phyloP scores from a whole-genome alignment of 371 early-diverging fungal species.

The Syncephalis plumigaleata region DNA sequence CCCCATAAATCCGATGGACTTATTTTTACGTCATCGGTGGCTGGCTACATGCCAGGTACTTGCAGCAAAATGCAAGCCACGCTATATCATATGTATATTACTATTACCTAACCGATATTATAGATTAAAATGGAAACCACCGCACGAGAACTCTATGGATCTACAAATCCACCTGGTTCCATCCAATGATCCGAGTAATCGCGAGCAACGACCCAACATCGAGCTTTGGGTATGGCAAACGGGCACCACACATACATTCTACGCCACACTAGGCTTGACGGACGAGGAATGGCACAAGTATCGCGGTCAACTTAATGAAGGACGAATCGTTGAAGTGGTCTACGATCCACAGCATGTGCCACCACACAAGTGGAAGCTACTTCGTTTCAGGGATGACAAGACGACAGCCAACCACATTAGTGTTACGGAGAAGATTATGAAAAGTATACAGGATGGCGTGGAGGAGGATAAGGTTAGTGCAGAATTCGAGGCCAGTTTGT shows the following conservation, averaged over 20 bases:
- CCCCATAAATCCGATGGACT: slow-evolving; percentile 92
- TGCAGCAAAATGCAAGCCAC: slow-evolving; percentile 57
- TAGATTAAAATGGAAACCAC: slow-evolving; percentile 98
- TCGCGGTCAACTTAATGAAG: slow-evolving; percentile 17
- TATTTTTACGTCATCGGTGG: slow-evolving; percentile 84
- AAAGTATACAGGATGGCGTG: slow-evolving; percentile 64
- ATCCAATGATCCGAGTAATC: slow-evolving; percentile 12
- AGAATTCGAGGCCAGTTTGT: too few species aligned
- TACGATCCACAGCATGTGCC: slow-evolving; percentile 29
- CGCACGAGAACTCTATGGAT: slow-evolving; percentile 94
- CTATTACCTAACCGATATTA: not conserved
- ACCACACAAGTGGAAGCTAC: slow-evolving; percentile 49
- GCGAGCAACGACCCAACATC: slow-evolving; percentile 22
- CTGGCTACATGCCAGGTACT: slow-evolving; percentile 74
- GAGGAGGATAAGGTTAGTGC: slow-evolving; percentile 37
- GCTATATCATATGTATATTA: not conserved
- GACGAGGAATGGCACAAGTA: slow-evolving; percentile 28
- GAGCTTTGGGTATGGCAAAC: slow-evolving; percentile 39
- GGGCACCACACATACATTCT: slow-evolving; percentile 23
- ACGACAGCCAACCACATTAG: slow-evolving; percentile 54
- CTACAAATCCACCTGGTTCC: slow-evolving; percentile 41
- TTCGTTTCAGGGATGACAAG: slow-evolving; percentile 81
- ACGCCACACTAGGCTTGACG: slow-evolving; percentile 35
- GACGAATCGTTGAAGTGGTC: slow-evolving; percentile 48
- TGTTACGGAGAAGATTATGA: slow-evolving; percentile 45